These are phyloP conservation scores for Comarum palustre DNA, from an alignment of 306 rosid species.

Conservation along the genomic window DNA sequence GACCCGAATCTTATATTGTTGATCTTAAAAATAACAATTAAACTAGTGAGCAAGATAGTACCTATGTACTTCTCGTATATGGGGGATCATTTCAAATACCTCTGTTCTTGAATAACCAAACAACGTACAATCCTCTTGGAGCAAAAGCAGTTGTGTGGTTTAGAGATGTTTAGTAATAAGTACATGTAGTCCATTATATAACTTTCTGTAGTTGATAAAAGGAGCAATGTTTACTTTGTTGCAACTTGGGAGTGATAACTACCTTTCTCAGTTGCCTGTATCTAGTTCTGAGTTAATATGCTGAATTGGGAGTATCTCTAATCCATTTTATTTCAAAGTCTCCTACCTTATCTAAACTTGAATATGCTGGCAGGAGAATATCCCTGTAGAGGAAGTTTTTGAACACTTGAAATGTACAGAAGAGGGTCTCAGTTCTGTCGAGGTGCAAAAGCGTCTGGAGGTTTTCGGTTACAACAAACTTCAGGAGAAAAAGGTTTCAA, in stretches of 20 bases:
- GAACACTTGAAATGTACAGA: constrained; percentile 22
- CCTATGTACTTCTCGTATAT: not conserved
- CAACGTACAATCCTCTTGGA: not conserved
- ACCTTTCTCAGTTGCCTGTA: not conserved
- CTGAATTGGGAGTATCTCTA: not conserved
- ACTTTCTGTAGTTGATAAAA: not conserved
- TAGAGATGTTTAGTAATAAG: not conserved
- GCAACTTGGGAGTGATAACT: not conserved
- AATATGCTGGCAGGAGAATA: constrained; percentile 16
- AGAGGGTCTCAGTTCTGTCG: constrained; percentile 19
- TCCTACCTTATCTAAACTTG: not conserved
- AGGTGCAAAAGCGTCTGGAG: constrained; percentile 20
- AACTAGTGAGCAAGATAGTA: not conserved
- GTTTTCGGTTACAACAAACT: constrained; percentile 27
- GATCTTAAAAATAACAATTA: not conserved
- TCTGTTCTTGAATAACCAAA: not conserved
- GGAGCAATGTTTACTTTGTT: not conserved
- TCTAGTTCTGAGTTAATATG: not conserved
- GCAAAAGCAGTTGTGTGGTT: not conserved
- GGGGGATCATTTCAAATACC: not conserved
- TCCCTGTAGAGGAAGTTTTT: constrained; percentile 27
- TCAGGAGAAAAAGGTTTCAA: constrained; percentile 23
- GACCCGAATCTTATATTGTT: not conserved
- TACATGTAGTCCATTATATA: not conserved
- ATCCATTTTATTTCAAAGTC: not conserved